Conservation (phyloP, 768 basidiomycete genomes). For the Chalciporus pseudorubinellus region DNA sequence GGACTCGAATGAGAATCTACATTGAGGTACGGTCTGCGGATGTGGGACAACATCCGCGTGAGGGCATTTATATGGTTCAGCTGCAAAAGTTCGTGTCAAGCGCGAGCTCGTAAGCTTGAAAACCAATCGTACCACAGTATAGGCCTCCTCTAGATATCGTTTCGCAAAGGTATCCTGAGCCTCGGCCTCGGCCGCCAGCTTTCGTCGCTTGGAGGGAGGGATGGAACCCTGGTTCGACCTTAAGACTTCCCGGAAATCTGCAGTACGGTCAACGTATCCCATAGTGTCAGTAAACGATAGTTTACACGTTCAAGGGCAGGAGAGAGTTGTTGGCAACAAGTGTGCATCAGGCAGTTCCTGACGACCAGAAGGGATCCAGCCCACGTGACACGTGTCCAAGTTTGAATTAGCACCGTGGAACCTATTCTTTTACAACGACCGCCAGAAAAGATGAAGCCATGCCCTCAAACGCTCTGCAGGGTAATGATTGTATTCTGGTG, state of each 20-base stretch:
- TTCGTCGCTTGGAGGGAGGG: conserved; percentile 53
- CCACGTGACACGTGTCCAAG: conserved; percentile 25
- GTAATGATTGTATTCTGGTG: conserved; percentile 27
- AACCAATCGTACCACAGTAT: conserved; percentile 53
- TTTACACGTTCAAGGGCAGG: not conserved
- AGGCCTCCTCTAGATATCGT: conserved; percentile 73
- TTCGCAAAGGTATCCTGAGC: conserved; percentile 50
- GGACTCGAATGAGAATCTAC: conserved; percentile 60
- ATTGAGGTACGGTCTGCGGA: conserved; percentile 87
- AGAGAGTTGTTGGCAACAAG: not conserved
- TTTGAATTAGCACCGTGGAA: not conserved
- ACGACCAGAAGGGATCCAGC: conserved; percentile 1
- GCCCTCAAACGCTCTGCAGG: conserved; percentile 12
- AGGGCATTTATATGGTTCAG: conserved; percentile 71
- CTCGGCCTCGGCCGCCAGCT: conserved; percentile 37
- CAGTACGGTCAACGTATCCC: conserved; percentile 59
- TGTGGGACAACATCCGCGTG: conserved; percentile 65
- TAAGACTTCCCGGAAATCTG: conserved; percentile 55
- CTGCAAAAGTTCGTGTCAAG: conserved; percentile 36
- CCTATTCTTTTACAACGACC: conserved; percentile 17
- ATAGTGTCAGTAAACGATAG: conserved; percentile 34
- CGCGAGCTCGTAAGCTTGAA: not conserved
- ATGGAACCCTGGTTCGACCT: conserved; percentile 42
- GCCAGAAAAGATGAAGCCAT: conserved; percentile 21
- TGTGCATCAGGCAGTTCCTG: no score